phyloP scores from a whole-genome alignment of 129 eudicot genomes.

The Pulicaria dysenterica region DNA sequence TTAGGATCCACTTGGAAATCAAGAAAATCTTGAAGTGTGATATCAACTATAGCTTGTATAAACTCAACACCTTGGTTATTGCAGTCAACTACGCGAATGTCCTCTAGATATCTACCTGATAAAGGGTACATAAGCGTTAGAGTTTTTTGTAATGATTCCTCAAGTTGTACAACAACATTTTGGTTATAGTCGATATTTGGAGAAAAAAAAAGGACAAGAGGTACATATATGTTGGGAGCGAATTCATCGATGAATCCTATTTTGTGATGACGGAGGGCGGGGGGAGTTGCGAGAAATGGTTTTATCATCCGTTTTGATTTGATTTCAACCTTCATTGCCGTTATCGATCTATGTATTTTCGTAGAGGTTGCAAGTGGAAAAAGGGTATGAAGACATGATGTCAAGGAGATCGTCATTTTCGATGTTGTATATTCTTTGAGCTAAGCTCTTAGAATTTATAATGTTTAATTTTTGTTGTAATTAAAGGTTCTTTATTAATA shows the following conservation, averaged over 20 bases:
- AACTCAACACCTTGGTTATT: slow-evolving; percentile 8
- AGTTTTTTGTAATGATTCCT: background rate
- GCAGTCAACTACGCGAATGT: background rate
- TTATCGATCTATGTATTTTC: no score
- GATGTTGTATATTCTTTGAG: no score
- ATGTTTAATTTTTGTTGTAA: no score
- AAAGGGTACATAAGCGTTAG: background rate
- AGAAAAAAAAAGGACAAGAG: background rate
- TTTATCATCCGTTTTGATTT: background rate
- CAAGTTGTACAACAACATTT: background rate
- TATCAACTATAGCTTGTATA: background rate
- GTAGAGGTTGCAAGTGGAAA: no score
- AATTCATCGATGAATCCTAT: background rate
- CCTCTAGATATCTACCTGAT: background rate
- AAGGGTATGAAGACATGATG: no score
- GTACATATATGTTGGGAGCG: background rate
- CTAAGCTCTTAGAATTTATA: no score
- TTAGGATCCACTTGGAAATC: no score
- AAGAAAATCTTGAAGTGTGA: background rate
- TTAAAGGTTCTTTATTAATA: no score
- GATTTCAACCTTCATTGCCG: background rate
- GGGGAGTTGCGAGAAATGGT: background rate
- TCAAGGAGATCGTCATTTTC: no score
- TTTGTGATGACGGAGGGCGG: background rate
- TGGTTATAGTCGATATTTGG: background rate